Conservation (phyloP, 2,329 filamentous ascomycete species). For the Cadophora gregata region DNA sequence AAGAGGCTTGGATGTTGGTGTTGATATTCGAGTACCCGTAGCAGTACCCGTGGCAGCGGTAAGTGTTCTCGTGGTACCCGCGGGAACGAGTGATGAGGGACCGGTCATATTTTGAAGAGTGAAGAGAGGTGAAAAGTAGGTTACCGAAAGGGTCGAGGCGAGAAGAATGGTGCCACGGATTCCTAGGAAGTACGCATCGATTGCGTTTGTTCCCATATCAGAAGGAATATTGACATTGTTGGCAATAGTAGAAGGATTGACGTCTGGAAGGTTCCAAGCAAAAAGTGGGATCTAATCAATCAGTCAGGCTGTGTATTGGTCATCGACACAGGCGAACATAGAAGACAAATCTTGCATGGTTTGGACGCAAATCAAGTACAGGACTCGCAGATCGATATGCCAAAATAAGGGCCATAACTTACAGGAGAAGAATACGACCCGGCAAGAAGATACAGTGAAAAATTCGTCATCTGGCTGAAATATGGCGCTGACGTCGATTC, state of each 20-base stretch:
- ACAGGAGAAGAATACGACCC: slow-evolving; percentile 27
- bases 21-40: not conserved
- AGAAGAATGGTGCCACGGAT: slow-evolving; percentile 21
- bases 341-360: not conserved
- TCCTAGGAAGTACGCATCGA: slow-evolving; percentile 27
- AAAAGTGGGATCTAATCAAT: slow-evolving; percentile 21
- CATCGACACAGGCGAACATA: not conserved
- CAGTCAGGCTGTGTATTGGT: slow-evolving; percentile 4
- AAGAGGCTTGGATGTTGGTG: slow-evolving; percentile 8
- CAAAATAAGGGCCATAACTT: slow-evolving; percentile 16
- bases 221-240: slow-evolving; percentile 26
- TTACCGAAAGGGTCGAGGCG: slow-evolving; percentile 23
- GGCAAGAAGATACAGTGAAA: slow-evolving; percentile 24
- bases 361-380: not conserved
- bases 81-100: slow-evolving; percentile 17
- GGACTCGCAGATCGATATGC: too few relatives aligned
- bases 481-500: slow-evolving; percentile 26
- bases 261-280: slow-evolving; percentile 26
- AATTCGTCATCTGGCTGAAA: slow-evolving; percentile 29
- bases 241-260: slow-evolving; percentile 25
- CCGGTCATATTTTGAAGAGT: slow-evolving; percentile 31
- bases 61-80: slow-evolving; percentile 9
- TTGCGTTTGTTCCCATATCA: slow-evolving; percentile 22
- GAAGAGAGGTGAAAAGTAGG: slow-evolving; percentile 27
- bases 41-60: slow-evolving; percentile 13